phyloP scores from a whole-genome alignment of 257 asterid genomes.

The Fraxinus anomala region DNA sequence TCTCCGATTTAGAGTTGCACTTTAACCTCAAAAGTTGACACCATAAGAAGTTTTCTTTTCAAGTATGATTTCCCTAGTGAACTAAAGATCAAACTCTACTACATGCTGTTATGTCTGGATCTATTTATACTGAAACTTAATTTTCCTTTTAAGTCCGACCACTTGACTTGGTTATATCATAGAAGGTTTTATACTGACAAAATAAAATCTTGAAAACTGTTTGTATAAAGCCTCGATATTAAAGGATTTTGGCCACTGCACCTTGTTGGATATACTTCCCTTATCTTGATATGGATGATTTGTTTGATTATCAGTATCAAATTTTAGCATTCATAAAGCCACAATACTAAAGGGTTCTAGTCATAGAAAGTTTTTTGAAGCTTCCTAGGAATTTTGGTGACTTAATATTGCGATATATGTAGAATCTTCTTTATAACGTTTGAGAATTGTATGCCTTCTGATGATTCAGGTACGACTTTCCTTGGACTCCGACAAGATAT shows the following conservation, averaged over 20 bases:
- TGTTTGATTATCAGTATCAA: background rate
- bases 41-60: background rate
- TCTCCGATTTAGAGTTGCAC: background rate
- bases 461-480: slow-evolving; percentile 75
- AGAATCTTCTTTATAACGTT: background rate
- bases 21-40: background rate
- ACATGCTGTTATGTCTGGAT: background rate
- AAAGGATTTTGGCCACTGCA: no score
- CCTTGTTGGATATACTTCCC: slow-evolving; percentile 5
- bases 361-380: background rate
- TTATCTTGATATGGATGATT: background rate
- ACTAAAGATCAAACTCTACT: background rate
- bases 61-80: background rate
- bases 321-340: no score
- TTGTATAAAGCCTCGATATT: no score
- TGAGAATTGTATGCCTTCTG: background rate
- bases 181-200: background rate
- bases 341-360: no score
- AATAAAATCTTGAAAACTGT: background rate
- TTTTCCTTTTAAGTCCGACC: background rate
- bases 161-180: background rate
- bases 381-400: background rate
- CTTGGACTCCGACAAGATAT: slow-evolving; percentile 89
- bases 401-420: background rate
- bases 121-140: no score